phyloP scores from a whole-genome alignment of 148 eudicot genomes.

The Chenopodium suecicum region DNA sequence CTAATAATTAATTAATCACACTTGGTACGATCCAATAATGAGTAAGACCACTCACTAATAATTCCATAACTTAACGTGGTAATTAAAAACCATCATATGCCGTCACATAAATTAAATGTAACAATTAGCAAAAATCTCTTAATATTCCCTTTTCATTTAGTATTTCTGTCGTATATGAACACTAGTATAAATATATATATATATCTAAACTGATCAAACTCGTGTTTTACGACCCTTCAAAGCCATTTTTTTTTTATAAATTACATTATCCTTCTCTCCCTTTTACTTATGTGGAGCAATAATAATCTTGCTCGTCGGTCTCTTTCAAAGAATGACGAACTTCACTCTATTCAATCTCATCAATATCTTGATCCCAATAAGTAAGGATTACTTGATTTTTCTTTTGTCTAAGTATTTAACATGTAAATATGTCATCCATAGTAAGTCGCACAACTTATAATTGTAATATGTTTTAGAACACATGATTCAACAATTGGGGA shows the following conservation, averaged over 20 bases:
- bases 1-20: neutral
- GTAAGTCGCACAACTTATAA: no score
- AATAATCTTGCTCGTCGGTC: constrained; percentile 18
- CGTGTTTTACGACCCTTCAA: constrained; percentile 14
- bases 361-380: constrained; percentile 27
- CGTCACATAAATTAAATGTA: constrained; percentile 22
- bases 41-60: neutral
- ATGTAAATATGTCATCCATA: no score
- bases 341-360: constrained; percentile 7
- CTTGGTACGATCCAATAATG: neutral
- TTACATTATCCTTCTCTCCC: no score
- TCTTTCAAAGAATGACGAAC: constrained; percentile 21
- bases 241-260: neutral
- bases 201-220: neutral
- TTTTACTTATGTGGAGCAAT: constrained; percentile 26
- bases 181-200: neutral
- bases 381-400: constrained; percentile 8
- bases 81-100: constrained; percentile 24
- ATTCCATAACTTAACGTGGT: neutral
- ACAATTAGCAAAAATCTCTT: constrained; percentile 9
- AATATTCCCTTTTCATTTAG: constrained; percentile 30
- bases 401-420: no score
- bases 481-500: no score
- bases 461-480: no score
- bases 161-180: neutral